Evolutionary conservation across 768 basidiomycete species (phyloP), one percentile per base, ranked within the genome.

Genomic region (Rhizopogon vinicolor): DNA sequence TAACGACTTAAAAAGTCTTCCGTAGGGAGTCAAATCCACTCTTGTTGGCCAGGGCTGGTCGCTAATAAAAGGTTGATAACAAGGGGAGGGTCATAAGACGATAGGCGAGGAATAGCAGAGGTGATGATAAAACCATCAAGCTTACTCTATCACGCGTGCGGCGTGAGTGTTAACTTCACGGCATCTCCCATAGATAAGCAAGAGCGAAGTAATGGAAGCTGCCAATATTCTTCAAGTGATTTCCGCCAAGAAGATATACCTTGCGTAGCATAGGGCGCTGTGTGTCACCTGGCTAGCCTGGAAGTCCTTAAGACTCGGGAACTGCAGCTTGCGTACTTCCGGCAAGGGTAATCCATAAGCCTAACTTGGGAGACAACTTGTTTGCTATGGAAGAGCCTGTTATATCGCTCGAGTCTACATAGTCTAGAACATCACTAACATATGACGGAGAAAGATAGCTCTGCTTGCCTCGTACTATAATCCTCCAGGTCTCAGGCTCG

Each of bases 31-130:
- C 5, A 49, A 33, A 16, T 19, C 5, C 8, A 22, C 22, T 19
- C 8, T 6, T 53, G 10, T 7, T 22, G 18, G 29, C 7, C 25
- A 25, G 25, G 25, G 25, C 25, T 7, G 25, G 14, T 14, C 7
- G 31, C 52, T 51, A 35, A 49, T 49, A 37, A 35, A 53, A 51
- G 46, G 18, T 16, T 22, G 52, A 53, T 50, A 53, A 53, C 19
- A 51, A n/a, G 31, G 3, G 6, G 0, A 14, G 1, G 12, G 28
- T 25, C 14, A 8, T 14, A 12, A 44, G 35, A 49, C 14, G 14
- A 49, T 49, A 22, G 14, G 14, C 19, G 9, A 22, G 4, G 3
- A 12, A 16, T 19, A 35, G 33, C 22, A 8, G 33, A 14, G 18
- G 19, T 16, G 14, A 14, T 22, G 31, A 31, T 35, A 14, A 5